phyloP scores from a whole-genome alignment of 257 asterid genomes.

The Ballota nigra region DNA sequence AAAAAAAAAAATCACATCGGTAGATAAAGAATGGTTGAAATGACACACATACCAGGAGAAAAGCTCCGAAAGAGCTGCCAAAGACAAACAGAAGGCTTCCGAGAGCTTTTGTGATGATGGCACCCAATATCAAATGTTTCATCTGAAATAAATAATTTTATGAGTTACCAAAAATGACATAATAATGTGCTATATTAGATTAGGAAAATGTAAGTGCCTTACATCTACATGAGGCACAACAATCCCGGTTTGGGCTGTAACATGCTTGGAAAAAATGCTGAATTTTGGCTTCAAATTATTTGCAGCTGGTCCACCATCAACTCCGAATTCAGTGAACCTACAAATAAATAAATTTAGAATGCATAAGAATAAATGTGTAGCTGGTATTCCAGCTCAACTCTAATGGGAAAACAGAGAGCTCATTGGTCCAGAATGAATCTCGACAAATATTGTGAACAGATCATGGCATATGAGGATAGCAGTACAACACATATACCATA shows the following conservation, averaged over 20 bases:
- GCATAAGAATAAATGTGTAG: not conserved
- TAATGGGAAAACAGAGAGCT: not conserved
- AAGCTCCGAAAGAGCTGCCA: slow-evolving; percentile 85
- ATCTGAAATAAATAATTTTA: slow-evolving; percentile 40
- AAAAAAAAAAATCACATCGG: not conserved
- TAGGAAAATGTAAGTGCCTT: slow-evolving; percentile 28
- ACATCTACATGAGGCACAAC: slow-evolving; percentile 72
- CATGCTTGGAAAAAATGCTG: slow-evolving; percentile 58
- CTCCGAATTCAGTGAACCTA: slow-evolving; percentile 80
- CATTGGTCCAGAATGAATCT: not conserved
- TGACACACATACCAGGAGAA: slow-evolving; percentile 54
- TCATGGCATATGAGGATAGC: not conserved
- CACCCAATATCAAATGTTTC: slow-evolving; percentile 71
- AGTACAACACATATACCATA: not conserved
- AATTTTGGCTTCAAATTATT: slow-evolving; percentile 64
- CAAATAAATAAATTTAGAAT: not conserved
- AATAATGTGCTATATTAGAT: not conserved
- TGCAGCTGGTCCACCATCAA: slow-evolving; percentile 91
- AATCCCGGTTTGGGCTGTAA: slow-evolving; percentile 59
- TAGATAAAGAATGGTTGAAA: not conserved
- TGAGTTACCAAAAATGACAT: slow-evolving; percentile 15
- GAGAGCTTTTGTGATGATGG: slow-evolving; percentile 62
- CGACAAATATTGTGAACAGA: too few relatives aligned
- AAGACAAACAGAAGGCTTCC: slow-evolving; percentile 86
- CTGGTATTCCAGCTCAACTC: not conserved